These are phyloP conservation scores for Erigeron philadelphicus DNA, from an alignment of 140 eudicot species.

Conservation along the genomic window DNA sequence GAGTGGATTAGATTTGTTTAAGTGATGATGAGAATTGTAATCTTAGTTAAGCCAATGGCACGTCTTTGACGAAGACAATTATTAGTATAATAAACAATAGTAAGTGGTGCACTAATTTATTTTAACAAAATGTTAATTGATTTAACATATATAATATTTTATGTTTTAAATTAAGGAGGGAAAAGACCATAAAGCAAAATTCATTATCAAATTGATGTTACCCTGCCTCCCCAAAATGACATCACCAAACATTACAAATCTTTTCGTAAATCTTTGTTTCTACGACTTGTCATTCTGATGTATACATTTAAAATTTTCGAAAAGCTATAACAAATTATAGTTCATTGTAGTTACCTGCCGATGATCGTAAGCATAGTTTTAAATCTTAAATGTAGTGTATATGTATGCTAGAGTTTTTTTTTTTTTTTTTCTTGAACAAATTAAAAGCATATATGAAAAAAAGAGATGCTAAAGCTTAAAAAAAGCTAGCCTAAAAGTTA, in stretches of 20 bases:
- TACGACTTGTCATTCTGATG: no score
- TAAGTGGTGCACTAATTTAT: constrained; percentile 38
- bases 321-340: no score
- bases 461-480: no score
- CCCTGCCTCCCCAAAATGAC: constrained; percentile 38
- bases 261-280: constrained; percentile 31
- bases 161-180: neutral
- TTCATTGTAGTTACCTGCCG: no score
- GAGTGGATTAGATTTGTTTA: constrained; percentile 29
- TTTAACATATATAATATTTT: no score
- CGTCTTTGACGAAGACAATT: constrained; percentile 39
- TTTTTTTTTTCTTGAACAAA: no score
- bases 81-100: constrained; percentile 31
- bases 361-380: no score
- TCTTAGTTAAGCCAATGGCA: constrained; percentile 37
- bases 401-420: no score
- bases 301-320: no score
- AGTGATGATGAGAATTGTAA: constrained; percentile 30
- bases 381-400: no score
- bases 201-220: constrained; percentile 37
- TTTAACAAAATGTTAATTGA: neutral
- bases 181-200: constrained; percentile 27
- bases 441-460: no score
- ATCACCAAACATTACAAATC: constrained; percentile 47
- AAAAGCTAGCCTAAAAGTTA: no score